Percentiles rank a stretch among this genome's conserved stretches.
These are phyloP conservation scores for Citrullus colocynthis DNA, from an alignment of 306 rosid species.

Conservation along the genomic window DNA sequence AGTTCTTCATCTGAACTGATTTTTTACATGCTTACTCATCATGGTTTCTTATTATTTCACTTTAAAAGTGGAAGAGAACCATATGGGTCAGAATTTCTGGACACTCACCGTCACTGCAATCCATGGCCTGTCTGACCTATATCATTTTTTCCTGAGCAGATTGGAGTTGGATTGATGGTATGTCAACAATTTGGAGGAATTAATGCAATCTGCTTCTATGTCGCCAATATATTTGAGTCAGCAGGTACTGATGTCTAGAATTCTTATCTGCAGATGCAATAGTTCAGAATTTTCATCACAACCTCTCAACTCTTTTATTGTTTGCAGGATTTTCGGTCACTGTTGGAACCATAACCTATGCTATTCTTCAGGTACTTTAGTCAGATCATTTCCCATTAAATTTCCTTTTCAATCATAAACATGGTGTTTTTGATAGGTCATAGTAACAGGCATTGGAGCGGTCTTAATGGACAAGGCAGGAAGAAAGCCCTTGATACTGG, in stretches of 20 bases:
- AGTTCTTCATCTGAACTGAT: slow-evolving; percentile 1
- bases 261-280: neutral
- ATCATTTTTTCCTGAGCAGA: slow-evolving; percentile 28
- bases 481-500: slow-evolving; percentile 81
- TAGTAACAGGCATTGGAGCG: slow-evolving; percentile 51
- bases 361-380: slow-evolving; percentile 56
- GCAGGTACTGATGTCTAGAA: slow-evolving; percentile 37
- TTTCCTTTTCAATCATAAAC: neutral
- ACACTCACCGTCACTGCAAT: neutral
- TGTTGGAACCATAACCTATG: slow-evolving; percentile 46
- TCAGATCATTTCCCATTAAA: neutral
- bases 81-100: neutral
- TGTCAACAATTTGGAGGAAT: slow-evolving; percentile 96
- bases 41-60: too few relatives aligned
- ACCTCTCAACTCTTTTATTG: neutral
- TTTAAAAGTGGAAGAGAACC: neutral
- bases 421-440: slow-evolving; percentile 30
- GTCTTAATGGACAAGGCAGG: slow-evolving; percentile 54
- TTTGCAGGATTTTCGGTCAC: slow-evolving; percentile 52
- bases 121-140: neutral
- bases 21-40: neutral
- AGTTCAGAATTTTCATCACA: neutral
- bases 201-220: slow-evolving; percentile 66
- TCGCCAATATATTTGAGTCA: slow-evolving; percentile 60
- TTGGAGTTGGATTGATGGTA: slow-evolving; percentile 74